Evolutionary conservation across 129 eudicot species (phyloP).

Genomic region (Oenanthe sinensis): DNA sequence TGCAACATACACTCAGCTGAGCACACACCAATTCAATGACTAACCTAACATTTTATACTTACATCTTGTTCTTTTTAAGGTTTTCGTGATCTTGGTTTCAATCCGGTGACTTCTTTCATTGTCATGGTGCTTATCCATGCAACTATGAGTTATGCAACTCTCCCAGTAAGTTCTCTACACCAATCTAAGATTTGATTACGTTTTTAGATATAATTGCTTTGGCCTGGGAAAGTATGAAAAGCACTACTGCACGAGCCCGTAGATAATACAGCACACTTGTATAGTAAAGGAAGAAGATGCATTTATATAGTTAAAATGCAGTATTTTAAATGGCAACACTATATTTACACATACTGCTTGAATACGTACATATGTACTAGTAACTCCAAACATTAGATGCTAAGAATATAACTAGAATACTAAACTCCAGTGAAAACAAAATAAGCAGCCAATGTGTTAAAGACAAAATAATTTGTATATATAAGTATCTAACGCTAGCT

Average conservation of each 20-base stretch:
- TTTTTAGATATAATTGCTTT: no score
- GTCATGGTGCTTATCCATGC: conserved; percentile 31
- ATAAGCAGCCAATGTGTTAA: no score
- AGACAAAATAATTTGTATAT: no score
- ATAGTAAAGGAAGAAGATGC: no score
- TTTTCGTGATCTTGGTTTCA: conserved; percentile 47
- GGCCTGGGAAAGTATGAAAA: no score
- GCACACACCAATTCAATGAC: neutral
- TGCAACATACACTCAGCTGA: neutral
- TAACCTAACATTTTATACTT: neutral
- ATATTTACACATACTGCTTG: neutral
- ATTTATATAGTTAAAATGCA: no score
- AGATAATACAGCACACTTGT: neutral
- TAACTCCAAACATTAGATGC: no score
- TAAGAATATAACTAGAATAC: neutral
- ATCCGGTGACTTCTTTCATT: conserved; percentile 30
- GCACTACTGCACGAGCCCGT: no score
- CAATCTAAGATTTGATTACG: neutral
- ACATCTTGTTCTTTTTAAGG: conserved; percentile 19
- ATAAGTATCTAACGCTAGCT: neutral
- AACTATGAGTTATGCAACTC: conserved; percentile 44
- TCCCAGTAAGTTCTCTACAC: conserved; percentile 32
- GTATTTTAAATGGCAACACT: no score
- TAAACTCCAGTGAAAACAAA: neutral
- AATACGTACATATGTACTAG: neutral